phyloP scores from a whole-genome alignment of 805 yeast species.

The Zygoascus ofunaensis region DNA sequence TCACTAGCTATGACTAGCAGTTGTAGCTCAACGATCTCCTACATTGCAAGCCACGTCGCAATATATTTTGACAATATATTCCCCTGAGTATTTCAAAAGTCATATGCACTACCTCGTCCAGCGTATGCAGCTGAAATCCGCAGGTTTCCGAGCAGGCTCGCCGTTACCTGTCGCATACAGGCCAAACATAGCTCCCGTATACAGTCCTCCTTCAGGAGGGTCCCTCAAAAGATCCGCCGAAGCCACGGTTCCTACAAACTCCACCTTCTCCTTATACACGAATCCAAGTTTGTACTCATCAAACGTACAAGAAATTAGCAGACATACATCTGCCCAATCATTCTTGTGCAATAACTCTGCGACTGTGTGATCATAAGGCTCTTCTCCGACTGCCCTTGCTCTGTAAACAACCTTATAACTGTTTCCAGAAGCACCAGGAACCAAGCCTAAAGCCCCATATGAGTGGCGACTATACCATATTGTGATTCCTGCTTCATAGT shows the following conservation, averaged over 20 bases:
- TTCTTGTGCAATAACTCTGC: neutral
- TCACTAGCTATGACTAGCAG: no score
- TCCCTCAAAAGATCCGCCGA: neutral
- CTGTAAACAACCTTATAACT: neutral
- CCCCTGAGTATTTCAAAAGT: no score
- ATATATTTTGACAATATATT: no score
- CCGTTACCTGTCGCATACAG: neutral
- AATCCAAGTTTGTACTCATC: neutral
- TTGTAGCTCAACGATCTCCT: no score
- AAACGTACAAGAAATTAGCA: neutral
- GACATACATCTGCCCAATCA: neutral
- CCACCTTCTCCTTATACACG: neutral
- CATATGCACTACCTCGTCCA: conserved; percentile 1
- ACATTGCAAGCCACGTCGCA: no score
- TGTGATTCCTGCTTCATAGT: neutral
- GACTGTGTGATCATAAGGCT: neutral
- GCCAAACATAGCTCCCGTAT: conserved; percentile 2
- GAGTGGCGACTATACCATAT: neutral
- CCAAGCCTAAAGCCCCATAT: neutral
- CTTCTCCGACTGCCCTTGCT: neutral
- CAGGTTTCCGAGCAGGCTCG: neutral
- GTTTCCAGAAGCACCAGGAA: no score
- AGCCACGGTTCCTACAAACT: neutral
- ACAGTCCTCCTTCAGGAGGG: neutral
- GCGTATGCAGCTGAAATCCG: neutral